phyloP scores from a whole-genome alignment of 768 basidiomycete genomes.

The Boletus insuetus region DNA sequence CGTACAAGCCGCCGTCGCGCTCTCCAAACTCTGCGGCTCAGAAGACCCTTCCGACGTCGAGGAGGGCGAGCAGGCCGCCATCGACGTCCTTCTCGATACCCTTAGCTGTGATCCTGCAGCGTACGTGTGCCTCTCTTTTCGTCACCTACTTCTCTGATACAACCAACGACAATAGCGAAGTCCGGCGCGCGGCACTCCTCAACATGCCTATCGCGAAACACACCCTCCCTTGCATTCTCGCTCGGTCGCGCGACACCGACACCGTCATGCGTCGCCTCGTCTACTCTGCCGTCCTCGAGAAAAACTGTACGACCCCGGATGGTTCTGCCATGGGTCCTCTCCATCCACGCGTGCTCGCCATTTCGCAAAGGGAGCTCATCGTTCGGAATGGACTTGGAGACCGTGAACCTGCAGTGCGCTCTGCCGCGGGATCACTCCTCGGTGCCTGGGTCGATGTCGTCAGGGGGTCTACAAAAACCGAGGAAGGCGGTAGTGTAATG shows the following conservation, averaged over 20 bases:
- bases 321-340: slow-evolving; percentile 47
- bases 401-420: slow-evolving; percentile 69
- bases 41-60: slow-evolving; percentile 63
- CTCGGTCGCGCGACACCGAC: slow-evolving; percentile 80
- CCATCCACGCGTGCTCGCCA: slow-evolving; percentile 63
- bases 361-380: slow-evolving; percentile 73
- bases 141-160: not conserved
- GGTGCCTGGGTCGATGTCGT: slow-evolving; percentile 72
- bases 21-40: slow-evolving; percentile 71
- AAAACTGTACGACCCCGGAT: slow-evolving; percentile 33
- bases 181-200: slow-evolving; percentile 74
- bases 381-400: slow-evolving; percentile 85
- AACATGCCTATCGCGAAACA: slow-evolving; percentile 58
- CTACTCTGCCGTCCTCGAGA: slow-evolving; percentile 58
- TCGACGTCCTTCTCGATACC: slow-evolving; percentile 63
- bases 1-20: slow-evolving; percentile 74
- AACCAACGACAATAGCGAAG: slow-evolving; percentile 56
- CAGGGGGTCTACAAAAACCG: slow-evolving; percentile 30
- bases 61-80: slow-evolving; percentile 42
- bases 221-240: slow-evolving; percentile 66
- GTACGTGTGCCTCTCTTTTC: slow-evolving; percentile 43
- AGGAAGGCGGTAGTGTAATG: slow-evolving; percentile 35
- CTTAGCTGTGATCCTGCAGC: slow-evolving; percentile 71
- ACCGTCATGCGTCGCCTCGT: slow-evolving; percentile 68
- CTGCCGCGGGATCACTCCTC: slow-evolving; percentile 70